Evolutionary conservation across 306 rosid genomes (phyloP).

Genomic region (Lathyrus oleraceus): DNA sequence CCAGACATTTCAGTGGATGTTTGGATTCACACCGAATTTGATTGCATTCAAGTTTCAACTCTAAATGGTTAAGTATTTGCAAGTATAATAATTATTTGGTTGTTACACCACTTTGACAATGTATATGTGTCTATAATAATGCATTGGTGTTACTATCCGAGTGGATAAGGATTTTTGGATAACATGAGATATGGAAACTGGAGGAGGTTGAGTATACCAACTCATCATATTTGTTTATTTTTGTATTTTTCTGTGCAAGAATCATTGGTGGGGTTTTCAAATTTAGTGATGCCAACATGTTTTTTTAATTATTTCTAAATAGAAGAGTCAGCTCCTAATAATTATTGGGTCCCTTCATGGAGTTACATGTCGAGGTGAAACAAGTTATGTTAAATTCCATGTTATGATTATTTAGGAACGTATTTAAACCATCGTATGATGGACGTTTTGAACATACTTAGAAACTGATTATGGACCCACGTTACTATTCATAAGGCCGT

Average conservation of each 20-base stretch:
- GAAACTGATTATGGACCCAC: conserved; percentile 38
- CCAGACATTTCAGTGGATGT: neutral
- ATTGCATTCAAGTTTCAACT: neutral
- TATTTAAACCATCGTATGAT: conserved; percentile 35
- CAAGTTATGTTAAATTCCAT: conserved; percentile 35
- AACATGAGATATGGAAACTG: conserved; percentile 5
- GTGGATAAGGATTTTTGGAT: conserved; percentile 20
- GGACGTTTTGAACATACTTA: conserved; percentile 33
- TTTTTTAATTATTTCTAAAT: conserved; percentile 45
- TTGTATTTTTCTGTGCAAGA: conserved; percentile 23
- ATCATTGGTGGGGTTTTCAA: conserved; percentile 41
- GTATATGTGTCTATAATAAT: neutral
- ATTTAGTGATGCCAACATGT: conserved; percentile 42
- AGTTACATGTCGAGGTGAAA: conserved; percentile 39
- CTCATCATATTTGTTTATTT: conserved; percentile 26
- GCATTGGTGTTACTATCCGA: conserved; percentile 1
- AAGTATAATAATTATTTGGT: conserved; percentile 1
- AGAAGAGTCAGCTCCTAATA: conserved; percentile 47
- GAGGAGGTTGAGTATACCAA: conserved; percentile 19
- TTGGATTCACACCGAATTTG: neutral
- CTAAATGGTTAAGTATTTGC: neutral
- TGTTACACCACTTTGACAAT: conserved; percentile 6
- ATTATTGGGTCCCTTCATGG: conserved; percentile 49
- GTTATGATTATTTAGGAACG: conserved; percentile 36
- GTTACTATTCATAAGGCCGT: neutral